Evolutionary conservation across 2,329 filamentous ascomycete species (phyloP), one percentile per base, ranked within the genome.

Genomic region (Penicillium sp.): DNA sequence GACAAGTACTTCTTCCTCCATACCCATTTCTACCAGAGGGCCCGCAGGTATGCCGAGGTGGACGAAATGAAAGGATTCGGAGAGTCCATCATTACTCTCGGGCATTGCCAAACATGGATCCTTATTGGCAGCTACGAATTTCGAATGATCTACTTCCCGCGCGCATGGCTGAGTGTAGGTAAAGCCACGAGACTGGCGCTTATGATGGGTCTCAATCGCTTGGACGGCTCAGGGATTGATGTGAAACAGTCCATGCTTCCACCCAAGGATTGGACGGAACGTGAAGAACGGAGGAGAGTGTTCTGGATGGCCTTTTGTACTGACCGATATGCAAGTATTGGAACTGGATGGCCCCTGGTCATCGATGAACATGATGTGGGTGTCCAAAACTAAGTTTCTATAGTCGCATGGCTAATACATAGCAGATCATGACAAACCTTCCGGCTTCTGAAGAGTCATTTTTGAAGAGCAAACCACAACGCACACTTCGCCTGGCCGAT

Each of bases 111-210:
- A 73, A 86, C 90, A 1, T 96, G 96, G 82, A 80, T 87, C 26
- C 79, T 98, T 21, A 81, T 96, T 48, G 85, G 87, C 6, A 86
- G 84, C 0, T 97, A 96, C 68, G 95, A 99, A 73, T 98, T 97
- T 80, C 96, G 93, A 77, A 90, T 90, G 83, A 96, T 98, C 90
- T 96, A 92, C 73, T 98, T 98, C 66, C 93, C 95, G 1, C 82
- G 95, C 63, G 95, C 95, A 1, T 98, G 95, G 95, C 86, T 96
- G 78, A 97, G 90, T 64, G 89, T 90, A 3, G 95, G 93, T 22
- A 83, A 90, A 59, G 89, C 89, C 5, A 85, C 89, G n/a, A 85
- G 93, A 50, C 76, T 98, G 53, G 85, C 86, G 50, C 89, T 96
- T 68, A 97, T 98, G 93, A 91, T 96, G 79, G 91, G 93, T 9